Conservation (phyloP, 2,329 filamentous ascomycete species). For the Ophiostoma himal-ulmi region DNA sequence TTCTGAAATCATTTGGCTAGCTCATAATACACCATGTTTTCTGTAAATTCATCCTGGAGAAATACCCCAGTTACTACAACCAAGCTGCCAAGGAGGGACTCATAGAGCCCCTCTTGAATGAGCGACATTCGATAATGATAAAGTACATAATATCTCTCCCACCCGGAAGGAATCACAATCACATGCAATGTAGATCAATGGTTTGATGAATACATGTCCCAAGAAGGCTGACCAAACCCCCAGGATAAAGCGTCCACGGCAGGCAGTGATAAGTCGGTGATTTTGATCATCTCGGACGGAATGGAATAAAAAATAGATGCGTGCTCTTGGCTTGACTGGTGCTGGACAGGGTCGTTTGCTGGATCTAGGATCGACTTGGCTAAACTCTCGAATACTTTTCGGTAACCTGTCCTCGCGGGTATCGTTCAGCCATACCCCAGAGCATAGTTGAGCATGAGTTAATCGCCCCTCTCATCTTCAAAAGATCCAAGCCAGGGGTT, state of each 20-base stretch:
- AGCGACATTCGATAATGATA: no score
- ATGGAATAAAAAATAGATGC: not conserved
- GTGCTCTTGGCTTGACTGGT: not conserved
- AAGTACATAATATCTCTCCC: no score
- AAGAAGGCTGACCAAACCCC: not conserved
- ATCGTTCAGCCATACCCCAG: not conserved
- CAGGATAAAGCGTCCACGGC: not conserved
- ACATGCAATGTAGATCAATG: not conserved
- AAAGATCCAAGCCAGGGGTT: not conserved
- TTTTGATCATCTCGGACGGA: not conserved
- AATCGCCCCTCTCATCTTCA: not conserved
- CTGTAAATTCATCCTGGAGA: no score
- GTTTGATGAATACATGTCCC: not conserved
- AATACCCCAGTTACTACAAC: no score
- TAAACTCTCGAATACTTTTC: not conserved
- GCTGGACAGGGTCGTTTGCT: not conserved
- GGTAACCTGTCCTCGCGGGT: not conserved
- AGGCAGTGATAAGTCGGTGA: not conserved
- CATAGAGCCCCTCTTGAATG: no score
- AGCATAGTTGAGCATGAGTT: not conserved
- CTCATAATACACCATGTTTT: not conserved
- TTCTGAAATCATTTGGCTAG: not conserved
- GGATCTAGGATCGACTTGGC: not conserved
- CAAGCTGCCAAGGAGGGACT: no score
- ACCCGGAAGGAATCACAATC: not conserved